Percentiles rank a stretch among this genome's conserved stretches.
Evolutionary conservation across 495 filamentous ascomycete genomes (phyloP).

Genomic region (Talaromyces trachyspermus): DNA sequence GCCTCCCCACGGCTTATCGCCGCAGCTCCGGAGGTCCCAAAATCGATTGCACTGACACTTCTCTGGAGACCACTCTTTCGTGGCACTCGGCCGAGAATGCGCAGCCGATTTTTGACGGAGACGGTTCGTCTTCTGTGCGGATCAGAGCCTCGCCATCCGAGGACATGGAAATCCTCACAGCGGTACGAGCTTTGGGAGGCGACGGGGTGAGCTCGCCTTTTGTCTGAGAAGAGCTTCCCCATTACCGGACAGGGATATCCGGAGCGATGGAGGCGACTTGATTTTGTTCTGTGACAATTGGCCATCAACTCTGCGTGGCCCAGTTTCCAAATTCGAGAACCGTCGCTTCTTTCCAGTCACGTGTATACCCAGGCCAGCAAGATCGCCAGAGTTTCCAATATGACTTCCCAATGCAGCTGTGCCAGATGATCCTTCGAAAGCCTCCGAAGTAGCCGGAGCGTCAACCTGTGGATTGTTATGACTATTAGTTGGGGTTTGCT

Average conservation of each 20-base stretch:
- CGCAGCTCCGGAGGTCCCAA: constrained; percentile 23
- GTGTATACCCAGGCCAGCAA: constrained; percentile 2
- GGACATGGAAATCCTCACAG: constrained; percentile 41
- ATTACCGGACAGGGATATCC: constrained; percentile 67
- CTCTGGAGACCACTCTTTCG: constrained; percentile 51
- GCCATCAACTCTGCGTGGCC: background rate
- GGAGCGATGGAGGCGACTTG: constrained; percentile 39
- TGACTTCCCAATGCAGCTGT: background rate
- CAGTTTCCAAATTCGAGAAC: constrained; percentile 21
- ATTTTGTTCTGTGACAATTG: constrained; percentile 6
- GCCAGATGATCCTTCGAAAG: background rate
- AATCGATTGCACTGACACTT: constrained; percentile 51
- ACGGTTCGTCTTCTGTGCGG: constrained; percentile 39
- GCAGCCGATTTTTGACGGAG: constrained; percentile 42
- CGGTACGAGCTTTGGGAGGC: constrained; percentile 50
- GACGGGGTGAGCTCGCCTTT: constrained; percentile 58
- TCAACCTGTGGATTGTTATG: too few species aligned
- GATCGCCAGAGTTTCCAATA: background rate
- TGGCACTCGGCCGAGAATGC: constrained; percentile 41
- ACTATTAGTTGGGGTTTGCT: too few species aligned
- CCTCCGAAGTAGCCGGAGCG: too few species aligned
- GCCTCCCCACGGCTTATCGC: constrained; percentile 25
- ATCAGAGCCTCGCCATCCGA: constrained; percentile 46
- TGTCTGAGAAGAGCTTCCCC: constrained; percentile 76
- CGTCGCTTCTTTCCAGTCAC: constrained; percentile 27